phyloP scores from a whole-genome alignment of 495 filamentous ascomycete species.

The Trichoderma reesei region DNA sequence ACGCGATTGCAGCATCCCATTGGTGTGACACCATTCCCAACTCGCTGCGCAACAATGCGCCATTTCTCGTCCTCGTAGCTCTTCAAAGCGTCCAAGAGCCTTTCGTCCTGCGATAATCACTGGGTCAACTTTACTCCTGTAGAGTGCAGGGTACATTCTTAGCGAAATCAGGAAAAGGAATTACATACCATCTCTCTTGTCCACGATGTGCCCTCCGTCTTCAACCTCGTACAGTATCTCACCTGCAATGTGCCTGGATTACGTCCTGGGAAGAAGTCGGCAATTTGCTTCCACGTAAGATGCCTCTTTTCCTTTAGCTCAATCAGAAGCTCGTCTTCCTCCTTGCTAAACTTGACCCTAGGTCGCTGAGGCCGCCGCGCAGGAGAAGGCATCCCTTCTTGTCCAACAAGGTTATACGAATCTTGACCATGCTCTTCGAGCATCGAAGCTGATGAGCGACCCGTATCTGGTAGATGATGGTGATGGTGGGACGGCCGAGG shows the following conservation, averaged over 20 bases:
- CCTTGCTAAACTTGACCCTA: constrained; percentile 82
- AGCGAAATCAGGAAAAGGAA: constrained; percentile 13
- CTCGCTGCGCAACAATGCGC: constrained; percentile 77
- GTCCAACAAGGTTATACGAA: constrained; percentile 65
- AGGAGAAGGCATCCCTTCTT: constrained; percentile 72
- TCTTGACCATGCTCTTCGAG: constrained; percentile 38
- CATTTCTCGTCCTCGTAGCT: constrained; percentile 88
- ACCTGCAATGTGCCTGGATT: constrained; percentile 85
- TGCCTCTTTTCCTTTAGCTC: constrained; percentile 88
- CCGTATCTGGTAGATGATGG: constrained; percentile 59
- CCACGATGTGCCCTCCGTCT: constrained; percentile 86
- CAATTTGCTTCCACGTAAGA: constrained; percentile 92
- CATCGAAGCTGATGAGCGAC: constrained; percentile 46
- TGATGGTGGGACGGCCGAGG: constrained; percentile 53
- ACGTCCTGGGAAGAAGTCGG: constrained; percentile 84
- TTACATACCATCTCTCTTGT: constrained; percentile 76
- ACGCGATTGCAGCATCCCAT: constrained; percentile 77
- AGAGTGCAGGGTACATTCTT: background rate
- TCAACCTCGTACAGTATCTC: constrained; percentile 87
- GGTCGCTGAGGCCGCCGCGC: constrained; percentile 68
- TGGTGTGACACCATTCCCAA: constrained; percentile 76
- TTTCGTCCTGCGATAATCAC: constrained; percentile 49
- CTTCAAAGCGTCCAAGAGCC: constrained; percentile 66
- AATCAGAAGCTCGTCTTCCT: constrained; percentile 75
- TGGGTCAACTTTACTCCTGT: background rate